phyloP scores from a whole-genome alignment of 768 basidiomycete genomes.

The Cyclocybe cylindracea region DNA sequence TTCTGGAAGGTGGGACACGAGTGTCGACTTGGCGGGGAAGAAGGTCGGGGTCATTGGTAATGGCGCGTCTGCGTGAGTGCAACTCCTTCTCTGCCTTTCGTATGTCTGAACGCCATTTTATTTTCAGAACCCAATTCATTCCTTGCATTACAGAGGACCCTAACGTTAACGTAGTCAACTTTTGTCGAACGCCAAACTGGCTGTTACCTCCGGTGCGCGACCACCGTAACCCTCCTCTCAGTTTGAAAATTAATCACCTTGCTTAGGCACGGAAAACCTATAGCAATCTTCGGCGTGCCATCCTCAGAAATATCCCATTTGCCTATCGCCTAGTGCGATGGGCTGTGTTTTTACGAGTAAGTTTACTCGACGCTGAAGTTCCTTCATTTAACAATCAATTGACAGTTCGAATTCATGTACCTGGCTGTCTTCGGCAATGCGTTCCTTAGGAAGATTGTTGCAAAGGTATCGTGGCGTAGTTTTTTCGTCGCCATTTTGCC shows the following conservation, averaged over 20 bases:
- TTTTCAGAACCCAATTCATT: constrained; percentile 49
- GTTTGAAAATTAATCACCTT: background rate
- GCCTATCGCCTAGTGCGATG: constrained; percentile 12
- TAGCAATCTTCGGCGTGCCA: constrained; percentile 14
- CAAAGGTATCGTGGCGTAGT: background rate
- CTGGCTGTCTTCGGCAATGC: constrained; percentile 3
- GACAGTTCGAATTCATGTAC: constrained; percentile 15
- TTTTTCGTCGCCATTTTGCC: background rate
- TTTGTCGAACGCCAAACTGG: constrained; percentile 53
- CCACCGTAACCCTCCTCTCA: no score
- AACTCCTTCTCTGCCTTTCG: constrained; percentile 3
- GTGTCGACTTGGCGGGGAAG: constrained; percentile 42
- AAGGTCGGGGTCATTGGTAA: constrained; percentile 61
- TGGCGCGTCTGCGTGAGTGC: constrained; percentile 52
- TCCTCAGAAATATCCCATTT: constrained; percentile 4
- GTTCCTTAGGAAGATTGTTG: constrained; percentile 6
- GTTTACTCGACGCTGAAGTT: background rate
- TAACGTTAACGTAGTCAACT: constrained; percentile 44
- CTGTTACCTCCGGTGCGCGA: constrained; percentile 42
- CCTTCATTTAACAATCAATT: background rate
- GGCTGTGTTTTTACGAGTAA: constrained; percentile 14
- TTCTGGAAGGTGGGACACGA: constrained; percentile 49
- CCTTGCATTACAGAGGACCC: constrained; percentile 43
- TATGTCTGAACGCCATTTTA: background rate
- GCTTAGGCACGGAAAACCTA: constrained; percentile 12